Evolutionary conservation across 140 eudicot genomes (phyloP).

Genomic region (Ambrosia hybrid): DNA sequence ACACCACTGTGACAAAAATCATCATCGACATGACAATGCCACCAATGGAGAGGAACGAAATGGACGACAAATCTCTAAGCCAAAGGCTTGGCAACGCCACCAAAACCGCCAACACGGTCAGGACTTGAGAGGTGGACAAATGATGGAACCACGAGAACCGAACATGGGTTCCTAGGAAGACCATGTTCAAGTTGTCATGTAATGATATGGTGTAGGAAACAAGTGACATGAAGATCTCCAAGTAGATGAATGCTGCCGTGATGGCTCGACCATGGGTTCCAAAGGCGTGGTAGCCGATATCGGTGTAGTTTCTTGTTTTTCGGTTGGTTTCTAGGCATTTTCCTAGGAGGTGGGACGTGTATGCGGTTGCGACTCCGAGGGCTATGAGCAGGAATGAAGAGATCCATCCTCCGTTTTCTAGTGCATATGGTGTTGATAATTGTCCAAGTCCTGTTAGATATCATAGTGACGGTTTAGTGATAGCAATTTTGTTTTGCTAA

Average conservation of each 20-base stretch:
- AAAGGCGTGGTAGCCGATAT: conserved; percentile 69
- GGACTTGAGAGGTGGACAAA: conserved; percentile 56
- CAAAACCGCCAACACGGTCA: conserved; percentile 61
- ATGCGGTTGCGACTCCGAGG: conserved; percentile 61
- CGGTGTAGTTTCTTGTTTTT: conserved; percentile 62
- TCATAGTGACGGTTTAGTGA: not conserved
- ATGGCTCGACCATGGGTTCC: conserved; percentile 59
- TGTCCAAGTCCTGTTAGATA: conserved; percentile 76
- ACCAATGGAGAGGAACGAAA: conserved; percentile 70
- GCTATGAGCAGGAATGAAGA: conserved; percentile 62
- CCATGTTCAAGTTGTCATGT: conserved; percentile 72
- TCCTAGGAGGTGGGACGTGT: conserved; percentile 72
- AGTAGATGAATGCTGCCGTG: conserved; percentile 59
- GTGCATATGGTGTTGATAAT: conserved; percentile 79
- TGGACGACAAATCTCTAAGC: conserved; percentile 75
- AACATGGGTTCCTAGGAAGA: conserved; percentile 44
- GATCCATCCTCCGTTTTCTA: conserved; percentile 84
- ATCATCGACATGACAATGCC: conserved; percentile 76
- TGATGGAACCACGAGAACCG: conserved; percentile 39
- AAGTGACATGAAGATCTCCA: conserved; percentile 87
- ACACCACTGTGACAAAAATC: conserved; percentile 60
- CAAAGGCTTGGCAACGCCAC: conserved; percentile 82
- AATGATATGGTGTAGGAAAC: conserved; percentile 92
- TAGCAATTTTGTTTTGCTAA: too few relatives aligned
- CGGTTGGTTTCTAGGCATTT: conserved; percentile 61